Percentiles rank a stretch among this genome's conserved stretches.
phyloP scores from a whole-genome alignment of 768 basidiomycete species.

The Suillus discolor region DNA sequence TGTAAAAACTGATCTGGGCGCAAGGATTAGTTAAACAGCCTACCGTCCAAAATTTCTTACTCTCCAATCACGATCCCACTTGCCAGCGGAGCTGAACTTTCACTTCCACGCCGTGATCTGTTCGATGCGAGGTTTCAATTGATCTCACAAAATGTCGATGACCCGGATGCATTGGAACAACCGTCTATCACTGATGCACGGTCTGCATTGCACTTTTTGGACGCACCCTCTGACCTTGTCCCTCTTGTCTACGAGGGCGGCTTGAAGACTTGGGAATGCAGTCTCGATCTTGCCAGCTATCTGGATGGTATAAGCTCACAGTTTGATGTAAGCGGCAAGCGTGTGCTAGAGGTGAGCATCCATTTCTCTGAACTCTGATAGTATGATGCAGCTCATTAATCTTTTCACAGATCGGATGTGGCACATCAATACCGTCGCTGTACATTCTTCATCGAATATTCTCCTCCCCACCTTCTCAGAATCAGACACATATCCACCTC shows the following conservation, averaged over 20 bases:
- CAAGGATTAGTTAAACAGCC: conserved; percentile 56
- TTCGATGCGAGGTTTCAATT: conserved; percentile 97
- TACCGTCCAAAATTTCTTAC: conserved; percentile 79
- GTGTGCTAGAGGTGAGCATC: conserved; percentile 66
- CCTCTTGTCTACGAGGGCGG: conserved; percentile 96
- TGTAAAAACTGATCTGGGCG: conserved; percentile 13
- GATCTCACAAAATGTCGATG: conserved; percentile 55
- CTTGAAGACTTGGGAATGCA: conserved; percentile 97
- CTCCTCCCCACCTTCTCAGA: conserved; percentile 26
- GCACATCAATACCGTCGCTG: conserved; percentile 84
- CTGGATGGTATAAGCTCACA: conserved; percentile 40
- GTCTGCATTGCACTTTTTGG: conserved; percentile 62
- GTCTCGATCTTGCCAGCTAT: conserved; percentile 80
- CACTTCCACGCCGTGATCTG: conserved; percentile 78
- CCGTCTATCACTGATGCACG: conserved; percentile 15
- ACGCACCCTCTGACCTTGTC: conserved; percentile 87
- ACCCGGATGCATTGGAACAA: conserved; percentile 29
- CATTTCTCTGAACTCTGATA: neutral
- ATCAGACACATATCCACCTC: conserved; percentile 63
- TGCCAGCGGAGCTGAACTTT: conserved; percentile 31
- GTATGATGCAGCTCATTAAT: neutral
- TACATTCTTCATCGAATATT: conserved; percentile 71
- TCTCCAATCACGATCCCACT: conserved; percentile 67
- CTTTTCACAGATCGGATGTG: conserved; percentile 78
- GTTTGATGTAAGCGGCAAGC: conserved; percentile 45